Evolutionary conservation across 495 filamentous ascomycete genomes (phyloP).

Genomic region (Aspergillus cristatus): DNA sequence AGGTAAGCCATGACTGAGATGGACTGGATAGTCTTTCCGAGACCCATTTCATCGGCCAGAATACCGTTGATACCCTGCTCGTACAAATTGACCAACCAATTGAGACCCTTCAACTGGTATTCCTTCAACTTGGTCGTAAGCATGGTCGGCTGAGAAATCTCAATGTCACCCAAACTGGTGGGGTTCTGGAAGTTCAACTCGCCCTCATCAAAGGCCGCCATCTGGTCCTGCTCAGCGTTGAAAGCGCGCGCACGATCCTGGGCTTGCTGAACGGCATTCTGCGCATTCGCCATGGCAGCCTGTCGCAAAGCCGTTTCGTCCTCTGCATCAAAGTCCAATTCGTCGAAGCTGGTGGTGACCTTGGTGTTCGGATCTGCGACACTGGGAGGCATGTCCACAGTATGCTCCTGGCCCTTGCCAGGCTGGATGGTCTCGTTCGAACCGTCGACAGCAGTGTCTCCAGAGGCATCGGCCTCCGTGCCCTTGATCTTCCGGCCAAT

Average conservation of each 20-base stretch:
- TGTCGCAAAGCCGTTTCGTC: slow-evolving; percentile 74
- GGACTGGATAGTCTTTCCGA: slow-evolving; percentile 96
- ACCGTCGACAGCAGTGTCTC: slow-evolving; percentile 58
- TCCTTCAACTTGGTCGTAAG: slow-evolving; percentile 92
- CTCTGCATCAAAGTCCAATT: slow-evolving; percentile 91
- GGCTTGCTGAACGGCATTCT: slow-evolving; percentile 90
- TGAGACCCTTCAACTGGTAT: slow-evolving; percentile 96
- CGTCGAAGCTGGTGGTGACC: slow-evolving; percentile 87
- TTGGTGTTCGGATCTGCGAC: slow-evolving; percentile 51
- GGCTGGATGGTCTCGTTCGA: slow-evolving; percentile 35
- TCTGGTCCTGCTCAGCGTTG: slow-evolving; percentile 55
- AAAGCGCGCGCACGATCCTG: slow-evolving; percentile 88
- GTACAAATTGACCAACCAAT: slow-evolving; percentile 98
- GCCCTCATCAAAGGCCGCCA: slow-evolving; percentile 56
- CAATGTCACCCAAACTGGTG: slow-evolving; percentile 83
- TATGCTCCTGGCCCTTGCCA: slow-evolving; percentile 36
- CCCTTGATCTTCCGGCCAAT: slow-evolving; percentile 99
- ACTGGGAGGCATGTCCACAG: slow-evolving; percentile 49
- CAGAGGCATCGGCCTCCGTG: slow-evolving; percentile 83
- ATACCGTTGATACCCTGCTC: slow-evolving; percentile 99
- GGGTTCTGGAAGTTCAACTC: slow-evolving; percentile 99
- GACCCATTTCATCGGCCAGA: slow-evolving; percentile 97
- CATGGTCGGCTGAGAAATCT: slow-evolving; percentile 90
- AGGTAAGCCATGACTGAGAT: slow-evolving; percentile 99
- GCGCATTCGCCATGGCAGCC: slow-evolving; percentile 90